A percentile compares a stretch with the other conserved stretches of the same genome.
Evolutionary conservation across 2,329 filamentous ascomycete species (phyloP).

Genomic region (Penicillium rolfsii): DNA sequence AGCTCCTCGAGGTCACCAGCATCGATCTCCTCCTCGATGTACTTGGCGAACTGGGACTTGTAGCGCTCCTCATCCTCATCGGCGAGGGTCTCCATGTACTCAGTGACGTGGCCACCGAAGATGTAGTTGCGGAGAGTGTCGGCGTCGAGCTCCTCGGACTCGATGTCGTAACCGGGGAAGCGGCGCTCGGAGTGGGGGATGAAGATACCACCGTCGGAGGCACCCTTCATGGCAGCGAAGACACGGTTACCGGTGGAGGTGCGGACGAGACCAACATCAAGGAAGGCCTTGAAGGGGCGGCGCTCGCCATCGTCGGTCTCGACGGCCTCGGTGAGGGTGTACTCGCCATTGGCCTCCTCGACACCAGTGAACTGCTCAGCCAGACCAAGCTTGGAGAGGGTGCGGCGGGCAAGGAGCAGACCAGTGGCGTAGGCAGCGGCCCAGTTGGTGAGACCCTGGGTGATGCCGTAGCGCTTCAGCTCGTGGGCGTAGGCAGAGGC

Average conservation of each 20-base stretch:
- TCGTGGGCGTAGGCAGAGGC: slow-evolving; percentile 92
- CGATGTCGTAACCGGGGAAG: slow-evolving; percentile 98
- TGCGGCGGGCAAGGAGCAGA: slow-evolving; percentile 94
- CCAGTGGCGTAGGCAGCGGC: slow-evolving; percentile 94
- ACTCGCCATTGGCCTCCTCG: slow-evolving; percentile 96
- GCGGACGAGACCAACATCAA: slow-evolving; percentile 95
- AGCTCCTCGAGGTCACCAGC: slow-evolving; percentile 96
- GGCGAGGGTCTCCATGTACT: slow-evolving; percentile 99
- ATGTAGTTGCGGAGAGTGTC: slow-evolving; percentile 99
- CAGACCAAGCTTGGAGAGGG: slow-evolving; percentile 94
- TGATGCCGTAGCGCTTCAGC: slow-evolving; percentile 95
- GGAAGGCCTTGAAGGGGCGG: slow-evolving; percentile 98
- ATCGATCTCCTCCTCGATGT: slow-evolving; percentile 96
- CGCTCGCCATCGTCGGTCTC: slow-evolving; percentile 85
- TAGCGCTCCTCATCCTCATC: slow-evolving; percentile 99
- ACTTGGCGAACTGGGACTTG: slow-evolving; percentile 97
- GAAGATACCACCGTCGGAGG: slow-evolving; percentile 95
- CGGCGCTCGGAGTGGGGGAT: slow-evolving; percentile 99
- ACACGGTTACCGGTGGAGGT: slow-evolving; percentile 98
- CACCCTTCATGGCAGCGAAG: slow-evolving; percentile 99
- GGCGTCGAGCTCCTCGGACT: slow-evolving; percentile 95
- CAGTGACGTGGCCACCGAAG: slow-evolving; percentile 94
- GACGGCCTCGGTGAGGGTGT: slow-evolving; percentile 88
- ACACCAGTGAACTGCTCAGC: slow-evolving; percentile 93
- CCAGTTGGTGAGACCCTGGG: slow-evolving; percentile 99